Conservation (phyloP, 306 rosid species). For the Rubus idaeus region DNA sequence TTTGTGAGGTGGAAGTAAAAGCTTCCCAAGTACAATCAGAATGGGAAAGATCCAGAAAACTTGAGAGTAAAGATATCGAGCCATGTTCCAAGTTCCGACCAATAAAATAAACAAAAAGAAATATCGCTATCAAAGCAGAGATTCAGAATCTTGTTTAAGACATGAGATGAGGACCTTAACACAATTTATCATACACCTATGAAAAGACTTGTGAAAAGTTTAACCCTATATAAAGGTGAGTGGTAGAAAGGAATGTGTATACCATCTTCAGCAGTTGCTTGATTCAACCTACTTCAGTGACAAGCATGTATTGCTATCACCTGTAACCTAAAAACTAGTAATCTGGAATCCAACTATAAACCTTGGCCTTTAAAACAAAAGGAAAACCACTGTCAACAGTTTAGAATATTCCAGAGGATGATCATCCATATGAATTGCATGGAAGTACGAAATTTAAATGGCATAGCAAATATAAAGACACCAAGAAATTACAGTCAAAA, state of each 20-base stretch:
- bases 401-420: background rate
- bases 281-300: conserved; percentile 12
- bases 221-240: background rate
- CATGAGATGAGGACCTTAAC: background rate
- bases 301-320: conserved; percentile 12
- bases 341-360: background rate
- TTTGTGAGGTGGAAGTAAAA: background rate
- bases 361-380: conserved; percentile 8
- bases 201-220: background rate
- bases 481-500: background rate
- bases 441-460: background rate
- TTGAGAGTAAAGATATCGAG: background rate
- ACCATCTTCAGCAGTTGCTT: conserved; percentile 10
- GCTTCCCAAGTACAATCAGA: background rate
- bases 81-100: background rate
- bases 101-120: background rate
- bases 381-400: background rate
- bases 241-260: background rate
- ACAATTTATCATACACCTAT: background rate
- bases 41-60: background rate
- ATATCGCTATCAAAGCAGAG: background rate
- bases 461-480: background rate
- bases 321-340: background rate
- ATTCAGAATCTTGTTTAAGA: background rate
- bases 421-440: background rate